These are phyloP conservation scores for Cutaneotrichosporon mucoides DNA, from an alignment of 1,284 basidiomycete species.

Conservation along the genomic window DNA sequence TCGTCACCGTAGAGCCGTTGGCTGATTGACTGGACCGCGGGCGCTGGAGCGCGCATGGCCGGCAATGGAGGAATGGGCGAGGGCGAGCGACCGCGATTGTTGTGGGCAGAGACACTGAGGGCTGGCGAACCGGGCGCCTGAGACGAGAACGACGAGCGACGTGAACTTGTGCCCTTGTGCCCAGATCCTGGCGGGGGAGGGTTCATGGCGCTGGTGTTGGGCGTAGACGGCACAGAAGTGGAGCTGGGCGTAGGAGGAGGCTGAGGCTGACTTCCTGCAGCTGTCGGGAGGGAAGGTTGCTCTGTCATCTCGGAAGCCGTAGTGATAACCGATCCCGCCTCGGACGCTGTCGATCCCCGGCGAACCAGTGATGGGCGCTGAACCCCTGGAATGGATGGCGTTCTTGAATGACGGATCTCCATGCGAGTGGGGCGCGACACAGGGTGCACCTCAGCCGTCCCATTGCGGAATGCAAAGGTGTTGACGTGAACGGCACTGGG, in stretches of 20 bases:
- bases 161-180: conserved; percentile 55
- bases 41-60: conserved; percentile 61
- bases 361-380: conserved; percentile 59
- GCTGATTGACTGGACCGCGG: conserved; percentile 48
- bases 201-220: conserved; percentile 43
- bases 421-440: conserved; percentile 45
- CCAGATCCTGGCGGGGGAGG: conserved; percentile 37
- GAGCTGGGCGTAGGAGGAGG: conserved; percentile 29
- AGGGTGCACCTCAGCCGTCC: conserved; percentile 72
- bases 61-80: conserved; percentile 86
- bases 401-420: conserved; percentile 47
- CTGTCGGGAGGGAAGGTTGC: conserved; percentile 24
- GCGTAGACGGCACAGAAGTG: conserved; percentile 43
- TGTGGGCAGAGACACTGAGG: conserved; percentile 33
- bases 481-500: conserved; percentile 77
- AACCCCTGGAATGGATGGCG: conserved; percentile 41
- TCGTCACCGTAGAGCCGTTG: conserved; percentile 85
- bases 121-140: conserved; percentile 46
- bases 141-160: conserved; percentile 80
- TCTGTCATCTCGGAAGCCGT: conserved; percentile 55
- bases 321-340: conserved; percentile 61
- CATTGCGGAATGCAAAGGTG: conserved; percentile 68
- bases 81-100: conserved; percentile 64
- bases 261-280: background rate
- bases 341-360: conserved; percentile 68